Conservation (phyloP, 345 rosid species). For the Bruguiera gymnorhiza region DNA sequence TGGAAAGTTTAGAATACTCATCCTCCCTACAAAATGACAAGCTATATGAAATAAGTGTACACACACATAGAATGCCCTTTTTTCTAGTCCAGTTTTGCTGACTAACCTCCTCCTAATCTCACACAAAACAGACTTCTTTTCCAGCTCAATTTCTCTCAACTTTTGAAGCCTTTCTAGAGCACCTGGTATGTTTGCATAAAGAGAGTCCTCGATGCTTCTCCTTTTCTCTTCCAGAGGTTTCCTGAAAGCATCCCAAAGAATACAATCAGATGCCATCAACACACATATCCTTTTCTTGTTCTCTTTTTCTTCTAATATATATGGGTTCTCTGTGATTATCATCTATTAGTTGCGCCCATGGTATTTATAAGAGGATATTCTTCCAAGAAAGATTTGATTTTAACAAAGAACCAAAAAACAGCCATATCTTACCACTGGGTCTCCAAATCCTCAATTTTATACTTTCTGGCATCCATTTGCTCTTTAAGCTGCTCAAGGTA, state of each 20-base stretch:
- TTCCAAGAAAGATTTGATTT: conserved; percentile 6
- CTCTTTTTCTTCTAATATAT: background rate
- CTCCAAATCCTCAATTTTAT: conserved; percentile 39
- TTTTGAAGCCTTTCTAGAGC: conserved; percentile 52
- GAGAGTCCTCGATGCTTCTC: conserved; percentile 52
- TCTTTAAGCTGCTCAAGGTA: conserved; percentile 48
- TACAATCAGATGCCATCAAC: background rate
- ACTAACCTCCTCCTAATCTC: conserved; percentile 57
- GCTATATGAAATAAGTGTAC: background rate
- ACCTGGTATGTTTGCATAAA: conserved; percentile 47
- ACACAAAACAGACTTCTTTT: conserved; percentile 43
- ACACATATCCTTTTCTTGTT: no score
- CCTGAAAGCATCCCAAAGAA: conserved; percentile 51
- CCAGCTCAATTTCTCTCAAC: conserved; percentile 53
- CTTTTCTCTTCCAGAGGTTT: conserved; percentile 53
- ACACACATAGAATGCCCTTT: background rate
- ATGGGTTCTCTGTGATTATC: background rate
- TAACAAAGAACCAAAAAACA: background rate
- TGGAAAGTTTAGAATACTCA: conserved; percentile 44
- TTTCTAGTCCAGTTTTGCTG: background rate
- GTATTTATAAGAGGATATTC: background rate
- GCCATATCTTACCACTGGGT: conserved; percentile 47
- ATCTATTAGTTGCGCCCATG: background rate
- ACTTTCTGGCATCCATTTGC: conserved; percentile 39
- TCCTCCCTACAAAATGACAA: conserved; percentile 48